Evolutionary conservation across 805 yeast genomes (phyloP).

Genomic region (Komagataella mondaviorum): DNA sequence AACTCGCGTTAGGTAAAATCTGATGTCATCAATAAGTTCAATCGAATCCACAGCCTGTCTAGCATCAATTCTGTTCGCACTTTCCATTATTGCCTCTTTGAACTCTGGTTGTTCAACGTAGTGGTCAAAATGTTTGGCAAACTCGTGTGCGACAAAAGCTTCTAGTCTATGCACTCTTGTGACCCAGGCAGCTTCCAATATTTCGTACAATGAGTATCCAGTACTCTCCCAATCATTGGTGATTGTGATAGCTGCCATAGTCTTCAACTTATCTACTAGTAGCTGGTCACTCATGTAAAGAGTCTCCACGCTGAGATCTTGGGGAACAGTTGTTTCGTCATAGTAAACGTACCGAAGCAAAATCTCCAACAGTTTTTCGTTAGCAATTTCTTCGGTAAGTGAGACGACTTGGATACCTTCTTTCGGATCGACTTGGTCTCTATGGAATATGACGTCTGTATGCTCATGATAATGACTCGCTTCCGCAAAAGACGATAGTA

Average conservation of each 20-base stretch:
- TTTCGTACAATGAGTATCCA: slow-evolving; percentile 30
- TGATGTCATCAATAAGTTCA: slow-evolving; percentile 66
- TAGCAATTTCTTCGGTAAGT: slow-evolving; percentile 3
- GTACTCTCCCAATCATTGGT: slow-evolving; percentile 13
- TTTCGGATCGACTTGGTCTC: slow-evolving; percentile 1
- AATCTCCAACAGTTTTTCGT: slow-evolving; percentile 28
- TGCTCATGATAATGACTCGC: slow-evolving; percentile 5
- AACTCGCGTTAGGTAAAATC: slow-evolving; percentile 40
- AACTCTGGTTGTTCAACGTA: slow-evolving; percentile 26
- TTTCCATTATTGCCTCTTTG: slow-evolving; percentile 21
- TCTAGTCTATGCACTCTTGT: slow-evolving; percentile 53
- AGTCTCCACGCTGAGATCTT: slow-evolving; percentile 37
- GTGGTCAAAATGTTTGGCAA: slow-evolving; percentile 34
- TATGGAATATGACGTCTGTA: slow-evolving; percentile 5
- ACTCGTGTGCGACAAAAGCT: slow-evolving; percentile 40
- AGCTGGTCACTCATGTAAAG: slow-evolving; percentile 46
- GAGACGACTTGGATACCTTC: not conserved
- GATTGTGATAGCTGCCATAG: slow-evolving; percentile 42
- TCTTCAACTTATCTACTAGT: slow-evolving; percentile 48
- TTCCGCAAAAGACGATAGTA: slow-evolving; percentile 35
- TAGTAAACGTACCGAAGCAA: slow-evolving; percentile 43
- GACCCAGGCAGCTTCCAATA: slow-evolving; percentile 56
- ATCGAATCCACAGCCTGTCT: slow-evolving; percentile 72
- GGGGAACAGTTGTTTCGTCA: slow-evolving; percentile 42
- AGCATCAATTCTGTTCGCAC: slow-evolving; percentile 35